These are phyloP conservation scores for Limonium bicolor DNA, from an alignment of 148 eudicot genomes.

Conservation along the genomic window DNA sequence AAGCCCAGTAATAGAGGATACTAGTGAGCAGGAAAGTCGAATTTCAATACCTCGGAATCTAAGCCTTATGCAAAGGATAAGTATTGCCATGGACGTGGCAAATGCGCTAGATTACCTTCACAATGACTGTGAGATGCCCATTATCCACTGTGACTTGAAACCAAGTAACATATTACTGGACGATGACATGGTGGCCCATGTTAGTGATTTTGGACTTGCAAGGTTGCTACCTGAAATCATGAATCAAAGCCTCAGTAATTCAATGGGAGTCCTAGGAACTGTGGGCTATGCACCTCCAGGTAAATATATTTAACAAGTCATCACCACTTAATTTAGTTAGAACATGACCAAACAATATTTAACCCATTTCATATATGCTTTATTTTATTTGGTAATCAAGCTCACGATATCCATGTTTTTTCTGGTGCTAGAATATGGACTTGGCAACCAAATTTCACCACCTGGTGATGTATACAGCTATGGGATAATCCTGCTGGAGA, in stretches of 20 bases:
- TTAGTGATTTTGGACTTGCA: conserved; percentile 14
- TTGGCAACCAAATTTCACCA: not conserved
- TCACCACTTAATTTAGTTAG: too few relatives aligned
- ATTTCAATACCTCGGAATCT: not conserved
- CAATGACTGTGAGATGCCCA: conserved; percentile 6
- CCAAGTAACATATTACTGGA: conserved; percentile 14
- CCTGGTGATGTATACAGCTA: conserved; percentile 9
- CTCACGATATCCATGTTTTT: not conserved
- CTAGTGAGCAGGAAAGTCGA: too few relatives aligned
- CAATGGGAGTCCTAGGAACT: conserved; percentile 12
- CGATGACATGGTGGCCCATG: conserved; percentile 5
- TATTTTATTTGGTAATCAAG: too few relatives aligned
- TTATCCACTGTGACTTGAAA: conserved; percentile 16
- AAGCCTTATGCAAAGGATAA: not conserved
- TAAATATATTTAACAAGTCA: too few relatives aligned
- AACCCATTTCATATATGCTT: too few relatives aligned
- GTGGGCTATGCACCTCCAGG: conserved; percentile 18
- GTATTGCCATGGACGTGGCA: conserved; percentile 13
- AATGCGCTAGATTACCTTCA: conserved; percentile 12
- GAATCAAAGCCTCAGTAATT: conserved; percentile 1
- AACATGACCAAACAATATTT: too few relatives aligned
- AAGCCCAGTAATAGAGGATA: not conserved
- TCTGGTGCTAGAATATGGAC: not conserved
- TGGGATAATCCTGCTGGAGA: conserved; percentile 8
- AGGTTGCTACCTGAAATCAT: not conserved